Conservation (phyloP, 2,329 filamentous ascomycete genomes). For the Calonectria montana region DNA sequence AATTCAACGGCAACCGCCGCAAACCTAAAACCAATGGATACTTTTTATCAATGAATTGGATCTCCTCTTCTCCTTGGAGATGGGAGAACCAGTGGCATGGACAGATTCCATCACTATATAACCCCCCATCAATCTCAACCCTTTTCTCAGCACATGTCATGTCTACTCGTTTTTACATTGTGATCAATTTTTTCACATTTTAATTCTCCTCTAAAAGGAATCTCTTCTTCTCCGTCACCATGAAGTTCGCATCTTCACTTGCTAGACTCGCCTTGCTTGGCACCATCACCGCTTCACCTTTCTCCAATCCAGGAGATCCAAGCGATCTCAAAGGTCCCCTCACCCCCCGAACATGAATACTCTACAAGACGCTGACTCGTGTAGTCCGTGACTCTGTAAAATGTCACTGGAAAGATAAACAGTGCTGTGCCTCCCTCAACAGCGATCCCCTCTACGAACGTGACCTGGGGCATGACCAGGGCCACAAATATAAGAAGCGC, state of each 20-base stretch:
- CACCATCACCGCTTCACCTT: not conserved
- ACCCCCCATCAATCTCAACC: not conserved
- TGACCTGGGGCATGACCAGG: not conserved
- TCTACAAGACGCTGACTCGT: not conserved
- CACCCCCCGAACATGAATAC: too few species aligned
- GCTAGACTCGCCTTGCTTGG: not conserved
- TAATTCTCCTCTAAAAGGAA: not conserved
- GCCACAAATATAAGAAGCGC: not conserved
- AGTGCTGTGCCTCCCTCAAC: slow-evolving; percentile 24
- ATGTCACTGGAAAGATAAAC: slow-evolving; percentile 31
- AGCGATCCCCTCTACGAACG: slow-evolving; percentile 1
- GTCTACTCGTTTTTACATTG: not conserved
- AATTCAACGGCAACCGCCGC: not conserved
- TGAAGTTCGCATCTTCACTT: not conserved
- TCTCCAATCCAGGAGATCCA: not conserved
- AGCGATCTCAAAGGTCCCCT: not conserved
- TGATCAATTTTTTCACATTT: too few species aligned
- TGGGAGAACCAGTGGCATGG: not conserved
- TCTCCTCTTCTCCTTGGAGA: not conserved
- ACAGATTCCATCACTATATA: not conserved
- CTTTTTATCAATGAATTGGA: not conserved
- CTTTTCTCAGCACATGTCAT: not conserved
- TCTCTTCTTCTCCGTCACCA: not conserved
- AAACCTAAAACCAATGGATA: not conserved
- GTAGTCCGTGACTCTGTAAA: slow-evolving; percentile 21